Percentiles rank a stretch among this genome's conserved stretches.
Evolutionary conservation across 176 grass and related monocot species (phyloP).

Genomic region (Paspalum notatum): DNA sequence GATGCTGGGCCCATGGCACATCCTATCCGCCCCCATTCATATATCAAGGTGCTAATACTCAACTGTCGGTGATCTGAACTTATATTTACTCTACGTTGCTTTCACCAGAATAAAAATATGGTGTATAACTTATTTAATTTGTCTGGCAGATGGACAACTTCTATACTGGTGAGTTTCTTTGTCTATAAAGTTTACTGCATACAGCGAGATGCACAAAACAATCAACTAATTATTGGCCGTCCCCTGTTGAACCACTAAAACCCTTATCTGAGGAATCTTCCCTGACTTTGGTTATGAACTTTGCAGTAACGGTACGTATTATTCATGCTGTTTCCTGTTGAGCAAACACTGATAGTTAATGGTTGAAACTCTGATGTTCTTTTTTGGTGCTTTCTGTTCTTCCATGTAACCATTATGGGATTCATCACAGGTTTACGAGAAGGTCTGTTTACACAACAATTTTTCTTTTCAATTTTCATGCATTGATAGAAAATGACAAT

Average conservation of each 20-base stretch:
- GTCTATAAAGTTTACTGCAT: slow-evolving; percentile 26
- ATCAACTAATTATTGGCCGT: slow-evolving; percentile 29
- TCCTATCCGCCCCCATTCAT: slow-evolving; percentile 94
- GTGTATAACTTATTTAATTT: slow-evolving; percentile 52
- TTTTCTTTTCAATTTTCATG: slow-evolving; percentile 33
- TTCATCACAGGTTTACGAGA: slow-evolving; percentile 88
- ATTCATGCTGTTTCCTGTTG: slow-evolving; percentile 21
- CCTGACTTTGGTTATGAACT: slow-evolving; percentile 23
- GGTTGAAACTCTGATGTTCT: slow-evolving; percentile 37
- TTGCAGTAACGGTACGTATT: slow-evolving; percentile 74
- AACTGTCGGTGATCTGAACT: slow-evolving; percentile 28
- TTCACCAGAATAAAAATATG: slow-evolving; percentile 18
- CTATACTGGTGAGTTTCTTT: slow-evolving; percentile 72
- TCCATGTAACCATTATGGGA: slow-evolving; percentile 38
- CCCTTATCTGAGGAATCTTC: slow-evolving; percentile 39
- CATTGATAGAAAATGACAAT: slow-evolving; percentile 14
- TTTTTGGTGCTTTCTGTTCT: slow-evolving; percentile 31
- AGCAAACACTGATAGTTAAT: slow-evolving; percentile 25
- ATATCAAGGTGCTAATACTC: slow-evolving; percentile 83
- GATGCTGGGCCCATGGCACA: slow-evolving; percentile 98
- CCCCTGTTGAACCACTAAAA: slow-evolving; percentile 14
- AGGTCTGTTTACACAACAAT: slow-evolving; percentile 52
- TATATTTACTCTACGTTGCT: slow-evolving; percentile 29
- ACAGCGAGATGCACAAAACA: not conserved
- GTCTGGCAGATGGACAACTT: slow-evolving; percentile 98